phyloP scores from a whole-genome alignment of 495 filamentous ascomycete species.

The Hypoxylon fragiforme region DNA sequence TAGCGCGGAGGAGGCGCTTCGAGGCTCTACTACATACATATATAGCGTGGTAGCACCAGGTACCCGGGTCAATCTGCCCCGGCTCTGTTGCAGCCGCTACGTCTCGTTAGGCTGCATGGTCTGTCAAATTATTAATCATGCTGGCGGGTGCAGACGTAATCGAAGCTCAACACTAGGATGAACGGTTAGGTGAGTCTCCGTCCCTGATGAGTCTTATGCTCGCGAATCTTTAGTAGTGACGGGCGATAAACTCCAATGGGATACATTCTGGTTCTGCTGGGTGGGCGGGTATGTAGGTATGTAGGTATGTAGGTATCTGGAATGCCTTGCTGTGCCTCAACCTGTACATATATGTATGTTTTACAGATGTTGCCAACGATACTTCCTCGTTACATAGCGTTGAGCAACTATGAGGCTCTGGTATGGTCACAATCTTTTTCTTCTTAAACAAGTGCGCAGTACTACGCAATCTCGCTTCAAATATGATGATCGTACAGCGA shows the following conservation, averaged over 20 bases:
- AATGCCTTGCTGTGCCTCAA: conserved; percentile 4
- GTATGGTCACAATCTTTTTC: background rate
- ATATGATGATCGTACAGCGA: conserved; percentile 3
- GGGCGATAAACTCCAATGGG: too few relatives aligned
- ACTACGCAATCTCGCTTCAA: conserved; percentile 12
- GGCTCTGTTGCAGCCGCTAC: conserved; percentile 14
- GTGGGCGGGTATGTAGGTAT: too few relatives aligned
- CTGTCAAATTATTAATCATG: conserved; percentile 7
- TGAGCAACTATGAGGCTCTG: background rate
- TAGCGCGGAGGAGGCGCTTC: conserved; percentile 9
- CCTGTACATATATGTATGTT: background rate
- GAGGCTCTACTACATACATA: conserved; percentile 5
- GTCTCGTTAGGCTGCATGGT: conserved; percentile 3
- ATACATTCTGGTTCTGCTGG: too few relatives aligned
- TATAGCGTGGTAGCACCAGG: conserved; percentile 1
- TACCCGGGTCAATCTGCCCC: conserved; percentile 10
- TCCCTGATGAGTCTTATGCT: background rate
- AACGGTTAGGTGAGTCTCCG: conserved; percentile 13
- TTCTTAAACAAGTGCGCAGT: conserved; percentile 4
- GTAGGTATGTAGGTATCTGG: too few relatives aligned
- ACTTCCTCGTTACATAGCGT: background rate
- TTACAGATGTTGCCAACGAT: background rate
- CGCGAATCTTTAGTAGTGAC: background rate
- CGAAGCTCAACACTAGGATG: conserved; percentile 9
- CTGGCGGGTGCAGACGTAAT: conserved; percentile 19